Base-by-base conservation (phyloP, 371 early-diverging fungal species). In the Fennellomyces sp. region DNA sequence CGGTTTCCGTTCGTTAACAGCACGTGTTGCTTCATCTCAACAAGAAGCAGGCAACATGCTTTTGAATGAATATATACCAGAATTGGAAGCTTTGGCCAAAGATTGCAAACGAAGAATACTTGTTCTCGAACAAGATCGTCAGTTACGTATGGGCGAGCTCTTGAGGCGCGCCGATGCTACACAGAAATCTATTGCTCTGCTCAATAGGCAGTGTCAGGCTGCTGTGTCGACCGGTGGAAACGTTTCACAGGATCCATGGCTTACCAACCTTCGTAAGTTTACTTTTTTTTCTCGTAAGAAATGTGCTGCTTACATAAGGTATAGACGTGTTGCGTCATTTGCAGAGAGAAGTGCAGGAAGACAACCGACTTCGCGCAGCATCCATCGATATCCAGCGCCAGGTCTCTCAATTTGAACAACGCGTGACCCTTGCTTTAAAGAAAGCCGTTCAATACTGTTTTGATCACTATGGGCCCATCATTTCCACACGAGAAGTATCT, bases 311-410 rank as follows among this genome's bases (percentile, higher is more conserved):
- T 27, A 13, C 28, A 38, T 31, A 5, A 7, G 15, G n/a, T 41
- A 5, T 47, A 78, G 78, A 68, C 52, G 75, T 78, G 1, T 54
- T 78, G 2, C 56, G 70, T 10, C 66, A 70, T 28, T 53, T 78
- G 55, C 74, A 78, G 38, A 56, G 56, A 7, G 78, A 78, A 55
- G 67, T 74, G 2, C 75, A 78, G 28, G 78, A 78, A 52, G 78
- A 78, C 35, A 78, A 78, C 26, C 61, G 78, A 0, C 27, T 78
- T 3, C 58, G 75, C 17, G 3, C 66, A 10, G 30, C 72, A 2
- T 70, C 74, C 69, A 36, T 72, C 0, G 61, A 69, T 5, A 61
- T 78, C 8, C 78, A 78, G 36, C 58, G 66, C 12, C 72, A 69
- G 1, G 51, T 58, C 1, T 41, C 58, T 13, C 51, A 13, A 5